These are phyloP conservation scores for Debaryomyces maramus DNA, from an alignment of 805 yeast genomes.

Conservation along the genomic window DNA sequence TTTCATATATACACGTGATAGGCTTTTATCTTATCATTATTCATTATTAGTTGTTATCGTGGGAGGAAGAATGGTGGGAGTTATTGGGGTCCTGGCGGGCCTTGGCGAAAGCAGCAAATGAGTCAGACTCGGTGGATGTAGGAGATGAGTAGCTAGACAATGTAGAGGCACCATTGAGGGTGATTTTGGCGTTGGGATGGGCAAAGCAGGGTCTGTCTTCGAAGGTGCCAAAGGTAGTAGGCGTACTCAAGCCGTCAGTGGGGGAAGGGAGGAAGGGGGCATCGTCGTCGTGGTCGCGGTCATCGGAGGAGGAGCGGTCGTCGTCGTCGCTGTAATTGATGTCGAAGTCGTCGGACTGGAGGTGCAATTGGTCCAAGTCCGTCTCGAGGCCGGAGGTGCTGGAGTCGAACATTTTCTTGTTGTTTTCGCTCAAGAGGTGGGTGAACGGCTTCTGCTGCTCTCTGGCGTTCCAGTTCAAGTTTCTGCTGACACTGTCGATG, in stretches of 20 bases:
- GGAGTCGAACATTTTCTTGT: slow-evolving; percentile 31
- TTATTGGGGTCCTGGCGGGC: too few species aligned
- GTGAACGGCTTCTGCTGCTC: slow-evolving; percentile 80
- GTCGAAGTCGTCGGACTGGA: slow-evolving; percentile 22
- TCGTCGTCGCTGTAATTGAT: slow-evolving; percentile 35
- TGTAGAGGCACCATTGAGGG: slow-evolving; percentile 13
- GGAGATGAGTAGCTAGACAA: slow-evolving; percentile 5
- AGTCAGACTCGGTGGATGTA: slow-evolving; percentile 1
- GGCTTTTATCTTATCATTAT: too few species aligned
- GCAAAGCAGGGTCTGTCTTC: slow-evolving; percentile 44
- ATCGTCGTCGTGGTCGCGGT: slow-evolving; percentile 27
- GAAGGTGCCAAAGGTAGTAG: slow-evolving; percentile 23
- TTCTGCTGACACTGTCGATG: slow-evolving; percentile 80
- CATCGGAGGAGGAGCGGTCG: slow-evolving; percentile 10
- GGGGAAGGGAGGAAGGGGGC: slow-evolving; percentile 31
- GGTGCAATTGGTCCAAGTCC: neutral
- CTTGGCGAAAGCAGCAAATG: neutral
- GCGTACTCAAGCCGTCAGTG: slow-evolving; percentile 33
- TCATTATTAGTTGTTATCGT: neutral
- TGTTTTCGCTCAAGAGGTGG: slow-evolving; percentile 43
- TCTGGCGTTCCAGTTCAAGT: slow-evolving; percentile 91
- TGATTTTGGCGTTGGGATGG: slow-evolving; percentile 43
- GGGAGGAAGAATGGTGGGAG: too few species aligned
- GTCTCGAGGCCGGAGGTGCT: neutral
- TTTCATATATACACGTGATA: neutral